Conservation (phyloP, 495 filamentous ascomycete genomes). For the Talaromyces proteolyticus region DNA sequence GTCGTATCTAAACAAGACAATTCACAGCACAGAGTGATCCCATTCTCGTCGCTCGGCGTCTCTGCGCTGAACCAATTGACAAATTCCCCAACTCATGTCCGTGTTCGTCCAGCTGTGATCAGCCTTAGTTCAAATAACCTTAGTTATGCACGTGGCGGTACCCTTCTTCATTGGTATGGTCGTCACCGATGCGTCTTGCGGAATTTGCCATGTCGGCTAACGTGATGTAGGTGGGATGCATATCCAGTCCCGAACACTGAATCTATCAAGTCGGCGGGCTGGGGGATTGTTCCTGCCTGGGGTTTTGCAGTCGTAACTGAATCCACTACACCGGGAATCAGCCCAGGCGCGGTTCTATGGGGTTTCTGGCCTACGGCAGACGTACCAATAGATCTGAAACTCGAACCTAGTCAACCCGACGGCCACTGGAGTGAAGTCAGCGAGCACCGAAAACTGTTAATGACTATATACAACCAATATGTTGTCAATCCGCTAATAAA, state of each 20-base stretch:
- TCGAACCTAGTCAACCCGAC: conserved; percentile 9
- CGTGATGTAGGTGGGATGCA: conserved; percentile 23
- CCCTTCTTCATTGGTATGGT: conserved; percentile 39
- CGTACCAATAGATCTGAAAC: conserved; percentile 18
- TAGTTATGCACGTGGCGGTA: conserved; percentile 44
- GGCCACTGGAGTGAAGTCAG: conserved; percentile 37
- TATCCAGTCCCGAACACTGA: conserved; percentile 28
- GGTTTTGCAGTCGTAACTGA: conserved; percentile 47
- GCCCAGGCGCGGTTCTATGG: conserved; percentile 18
- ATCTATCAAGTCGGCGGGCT: conserved; percentile 38
- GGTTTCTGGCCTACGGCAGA: conserved; percentile 32
- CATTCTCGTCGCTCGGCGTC: not conserved
- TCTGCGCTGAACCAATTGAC: not conserved
- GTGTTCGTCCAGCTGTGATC: conserved; percentile 36
- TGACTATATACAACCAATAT: conserved; percentile 51
- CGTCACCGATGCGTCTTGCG: not conserved
- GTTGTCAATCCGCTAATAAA: conserved; percentile 14
- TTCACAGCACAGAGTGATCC: not conserved
- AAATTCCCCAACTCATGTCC: conserved; percentile 14
- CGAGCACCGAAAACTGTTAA: conserved; percentile 32
- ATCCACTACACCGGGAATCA: conserved; percentile 27
- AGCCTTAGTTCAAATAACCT: conserved; percentile 51
- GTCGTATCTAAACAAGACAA: not conserved
- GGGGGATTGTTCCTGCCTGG: conserved; percentile 52
- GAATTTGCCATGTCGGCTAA: not conserved